Conservation (phyloP, 345 rosid species). For the Pelargonium nanum region DNA sequence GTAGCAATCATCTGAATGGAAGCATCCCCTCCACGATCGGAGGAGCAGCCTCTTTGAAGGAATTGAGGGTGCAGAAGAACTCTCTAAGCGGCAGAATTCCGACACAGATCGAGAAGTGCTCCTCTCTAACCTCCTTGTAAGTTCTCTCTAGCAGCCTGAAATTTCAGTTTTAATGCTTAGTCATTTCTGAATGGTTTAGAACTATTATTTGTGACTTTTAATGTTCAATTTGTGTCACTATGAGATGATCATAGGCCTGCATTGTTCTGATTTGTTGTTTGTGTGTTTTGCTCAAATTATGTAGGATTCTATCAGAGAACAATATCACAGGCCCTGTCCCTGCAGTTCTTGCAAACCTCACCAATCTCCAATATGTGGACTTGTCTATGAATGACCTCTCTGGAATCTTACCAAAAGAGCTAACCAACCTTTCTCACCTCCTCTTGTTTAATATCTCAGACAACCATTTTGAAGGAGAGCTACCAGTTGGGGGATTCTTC, state of each 20-base stretch:
- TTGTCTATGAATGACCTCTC: conserved; percentile 58
- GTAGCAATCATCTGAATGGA: conserved; percentile 58
- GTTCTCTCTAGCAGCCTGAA: conserved; percentile 14
- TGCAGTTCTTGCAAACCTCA: conserved; percentile 45
- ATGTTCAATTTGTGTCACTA: too few species aligned
- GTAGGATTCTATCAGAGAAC: conserved; percentile 61
- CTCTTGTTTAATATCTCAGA: conserved; percentile 64
- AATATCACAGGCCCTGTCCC: conserved; percentile 64
- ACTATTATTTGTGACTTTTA: neutral
- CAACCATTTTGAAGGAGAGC: conserved; percentile 71
- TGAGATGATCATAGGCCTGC: neutral
- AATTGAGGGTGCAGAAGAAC: conserved; percentile 53
- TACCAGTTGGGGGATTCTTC: conserved; percentile 87
- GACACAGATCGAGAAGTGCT: conserved; percentile 39
- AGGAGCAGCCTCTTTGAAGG: conserved; percentile 44
- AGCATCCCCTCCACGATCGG: conserved; percentile 65
- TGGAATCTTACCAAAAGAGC: conserved; percentile 69
- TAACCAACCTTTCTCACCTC: conserved; percentile 62
- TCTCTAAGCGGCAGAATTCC: conserved; percentile 66
- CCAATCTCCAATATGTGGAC: conserved; percentile 56
- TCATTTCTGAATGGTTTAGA: neutral
- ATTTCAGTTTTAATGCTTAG: neutral
- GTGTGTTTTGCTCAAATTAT: conserved; percentile 8
- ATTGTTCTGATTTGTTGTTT: neutral
- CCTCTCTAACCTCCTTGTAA: conserved; percentile 57